Percentiles rank a stretch among this genome's conserved stretches.
Conservation (phyloP, 345 rosid genomes). For the Theobroma cacao region DNA sequence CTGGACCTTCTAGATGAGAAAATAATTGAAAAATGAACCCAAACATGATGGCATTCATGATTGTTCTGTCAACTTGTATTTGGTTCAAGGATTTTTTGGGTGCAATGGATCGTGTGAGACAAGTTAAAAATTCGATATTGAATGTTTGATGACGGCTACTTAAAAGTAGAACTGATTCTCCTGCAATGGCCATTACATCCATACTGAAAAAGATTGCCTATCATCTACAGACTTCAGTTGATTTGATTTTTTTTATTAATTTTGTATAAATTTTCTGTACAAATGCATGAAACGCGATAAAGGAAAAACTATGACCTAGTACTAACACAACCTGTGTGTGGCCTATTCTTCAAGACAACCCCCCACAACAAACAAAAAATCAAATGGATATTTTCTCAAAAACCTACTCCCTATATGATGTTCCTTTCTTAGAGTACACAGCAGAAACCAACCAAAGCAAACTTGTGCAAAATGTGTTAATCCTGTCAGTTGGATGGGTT, state of each 20-base stretch:
- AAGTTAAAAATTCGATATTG: not conserved
- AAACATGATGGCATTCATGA: not conserved
- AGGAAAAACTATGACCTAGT: not conserved
- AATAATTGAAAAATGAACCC: not conserved
- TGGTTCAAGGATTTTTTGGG: not conserved
- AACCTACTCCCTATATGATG: conserved; percentile 13
- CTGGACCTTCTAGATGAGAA: too few species aligned
- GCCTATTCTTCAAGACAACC: not conserved
- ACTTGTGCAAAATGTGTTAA: conserved; percentile 5
- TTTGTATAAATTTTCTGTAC: conserved; percentile 27
- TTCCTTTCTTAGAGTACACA: not conserved
- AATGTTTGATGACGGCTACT: not conserved
- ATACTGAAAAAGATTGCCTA: not conserved
- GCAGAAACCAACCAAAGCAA: conserved; percentile 9
- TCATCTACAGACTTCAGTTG: not conserved
- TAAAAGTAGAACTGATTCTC: not conserved
- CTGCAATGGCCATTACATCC: not conserved
- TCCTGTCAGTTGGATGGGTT: conserved; percentile 17
- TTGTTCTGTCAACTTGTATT: too few species aligned
- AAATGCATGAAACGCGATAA: conserved; percentile 6
- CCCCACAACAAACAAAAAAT: not conserved
- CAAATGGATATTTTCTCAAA: conserved; percentile 1
- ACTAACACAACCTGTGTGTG: not conserved
- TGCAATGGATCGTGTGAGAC: not conserved
- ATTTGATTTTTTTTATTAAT: not conserved